Base-by-base conservation (phyloP, 176 grass and related monocot species). In the Aechmea fasciata region DNA sequence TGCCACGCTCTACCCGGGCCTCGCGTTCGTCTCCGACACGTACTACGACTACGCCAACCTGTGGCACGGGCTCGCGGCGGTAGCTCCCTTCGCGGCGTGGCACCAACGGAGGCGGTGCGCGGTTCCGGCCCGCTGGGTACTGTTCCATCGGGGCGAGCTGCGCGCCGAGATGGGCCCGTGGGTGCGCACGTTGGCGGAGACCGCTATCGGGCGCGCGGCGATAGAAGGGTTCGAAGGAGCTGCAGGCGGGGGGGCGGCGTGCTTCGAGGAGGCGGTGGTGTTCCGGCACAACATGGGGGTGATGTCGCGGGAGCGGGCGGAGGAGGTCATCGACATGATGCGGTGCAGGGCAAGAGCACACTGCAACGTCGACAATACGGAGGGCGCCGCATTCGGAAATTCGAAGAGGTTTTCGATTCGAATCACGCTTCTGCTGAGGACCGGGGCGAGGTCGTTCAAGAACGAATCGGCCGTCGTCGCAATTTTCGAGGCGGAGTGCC, bases 191-290 rank as follows among this genome's bases (percentile, higher is more conserved):
- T 25, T 75, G 6, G 23, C 55, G 47, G 72, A 75, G 48, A 28
- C 71, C 28, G 22, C 79, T 1, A 72, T 70, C 33, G 71, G 72
- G 1, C 33, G 64, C 41, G 54, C 75, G 53, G 69, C 1, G 33
- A 48, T 82, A 10, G 72, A 82, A 13, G 54, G 65, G 6, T 48
- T 75, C 5, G 53, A 75, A 52, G 19, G 19, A 10, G 22, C 22
- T 23, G n/a, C n/a, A n/a, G 22, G 22, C 22, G 18, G 28, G 3
- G 47, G 55, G 18, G 48, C 72, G 23, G 50, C 47, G 14, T 82
- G 79, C 33, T 82, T 75, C 11, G 66, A 82, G 65, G 72, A 82
- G 71, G 79, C 72, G 11, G 72, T 71, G 47, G 72, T 75, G 53
- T 82, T 75, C 33, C 51, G 79, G 54, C 79, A 76, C 17, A 75